Conservation (phyloP, 106 monocot genomes). For the Dioscorea zingiberensis region DNA sequence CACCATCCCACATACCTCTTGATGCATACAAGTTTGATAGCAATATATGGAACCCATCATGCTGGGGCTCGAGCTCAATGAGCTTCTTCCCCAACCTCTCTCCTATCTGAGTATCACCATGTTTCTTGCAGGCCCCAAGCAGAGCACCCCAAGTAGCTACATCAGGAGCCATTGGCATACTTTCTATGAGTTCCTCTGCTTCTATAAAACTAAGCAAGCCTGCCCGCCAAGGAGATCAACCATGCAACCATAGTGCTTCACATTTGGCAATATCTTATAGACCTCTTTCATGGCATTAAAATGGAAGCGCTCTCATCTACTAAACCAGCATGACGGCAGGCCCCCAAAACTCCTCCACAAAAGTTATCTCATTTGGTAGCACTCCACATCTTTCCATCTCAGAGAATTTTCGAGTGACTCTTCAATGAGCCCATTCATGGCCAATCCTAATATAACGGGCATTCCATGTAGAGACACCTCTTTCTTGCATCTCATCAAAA, state of each 20-base stretch:
- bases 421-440: slow-evolving; percentile 56
- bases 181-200: slow-evolving; percentile 33
- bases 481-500: slow-evolving; percentile 53
- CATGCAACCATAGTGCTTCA: slow-evolving; percentile 41
- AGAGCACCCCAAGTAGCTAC: slow-evolving; percentile 39
- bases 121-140: slow-evolving; percentile 35
- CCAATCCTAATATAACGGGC: slow-evolving; percentile 71
- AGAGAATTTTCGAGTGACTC: slow-evolving; percentile 60
- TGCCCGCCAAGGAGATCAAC: slow-evolving; percentile 32
- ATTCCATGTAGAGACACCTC: slow-evolving; percentile 73
- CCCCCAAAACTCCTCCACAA: slow-evolving; percentile 77
- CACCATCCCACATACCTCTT: slow-evolving; percentile 28
- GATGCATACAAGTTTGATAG: slow-evolving; percentile 38
- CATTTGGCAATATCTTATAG: slow-evolving; percentile 34
- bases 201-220: slow-evolving; percentile 37
- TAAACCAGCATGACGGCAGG: slow-evolving; percentile 74
- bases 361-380: slow-evolving; percentile 82
- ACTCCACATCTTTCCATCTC: slow-evolving; percentile 67
- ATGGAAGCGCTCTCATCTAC: slow-evolving; percentile 57
- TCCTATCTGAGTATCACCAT: slow-evolving; percentile 24
- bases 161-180: slow-evolving; percentile 40
- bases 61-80: slow-evolving; percentile 26
- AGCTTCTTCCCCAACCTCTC: slow-evolving; percentile 26
- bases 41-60: slow-evolving; percentile 26
- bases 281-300: slow-evolving; percentile 58